Base-by-base conservation (phyloP, 352 stramenopile genomes). In the Chrysophaeum taylorii region DNA sequence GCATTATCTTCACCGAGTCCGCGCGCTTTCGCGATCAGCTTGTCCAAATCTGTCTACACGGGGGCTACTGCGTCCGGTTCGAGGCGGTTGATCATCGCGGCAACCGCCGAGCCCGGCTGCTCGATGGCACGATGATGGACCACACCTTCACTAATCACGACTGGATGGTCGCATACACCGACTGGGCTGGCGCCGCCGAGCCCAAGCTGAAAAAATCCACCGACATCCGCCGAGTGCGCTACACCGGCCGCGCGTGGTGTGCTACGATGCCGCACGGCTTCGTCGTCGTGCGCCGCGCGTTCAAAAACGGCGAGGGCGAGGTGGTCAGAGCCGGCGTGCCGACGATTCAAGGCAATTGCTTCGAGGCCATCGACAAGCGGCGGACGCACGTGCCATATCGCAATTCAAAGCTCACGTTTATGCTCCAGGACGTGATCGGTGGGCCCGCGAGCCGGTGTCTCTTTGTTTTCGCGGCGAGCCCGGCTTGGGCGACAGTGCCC, bases 401-500 rank as follows among this genome's bases (percentile, higher is more conserved):
- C 15, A 70, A 78, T 45, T 76, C 69, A 15, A 64, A 78, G 39
- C 57, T 78, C 31, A 94, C 87, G 50, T 92, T 91, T 73, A 43
- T 93, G 64, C 76, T 94, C 16, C 85, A 92, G 75, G 73, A 76
- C 14, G 78, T 77, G 0, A 71, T 84, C 29, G 73, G 70, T 38
- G 79, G 79, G 14, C 48, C 52, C 21, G 76, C 61, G n/a, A 85
- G 82, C 66, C 70, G 77, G 0, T 33, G 85, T 25, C 81, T 81
- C 64, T 79, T 84, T 42, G 76, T 83, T 37, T n/a, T n/a, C n/a
- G 93, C 94, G 72, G 79, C 93, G 52, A 90, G 83, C 43, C 87
- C 89, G 5, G 87, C 91, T 27, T 82, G 90, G 62, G 92, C 83
- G 82, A 92, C 92, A 73, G 81, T 87, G 0, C 83, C 76, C 71